Percentiles rank a stretch among this genome's conserved stretches.
Conservation (phyloP, 306 rosid species). For the Castanea sativa region DNA sequence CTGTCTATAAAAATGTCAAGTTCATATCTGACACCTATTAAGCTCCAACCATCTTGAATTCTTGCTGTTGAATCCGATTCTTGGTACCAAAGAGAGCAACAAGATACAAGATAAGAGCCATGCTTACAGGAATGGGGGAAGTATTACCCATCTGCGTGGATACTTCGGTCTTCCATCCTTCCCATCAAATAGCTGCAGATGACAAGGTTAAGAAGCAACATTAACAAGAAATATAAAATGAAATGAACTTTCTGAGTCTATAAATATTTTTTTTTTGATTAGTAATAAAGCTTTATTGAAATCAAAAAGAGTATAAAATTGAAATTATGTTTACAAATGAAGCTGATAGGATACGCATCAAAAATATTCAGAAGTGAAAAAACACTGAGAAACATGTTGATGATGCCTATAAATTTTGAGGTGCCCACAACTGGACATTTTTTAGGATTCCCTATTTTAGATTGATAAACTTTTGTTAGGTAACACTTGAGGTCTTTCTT, state of each 20-base stretch:
- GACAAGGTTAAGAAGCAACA: conserved; percentile 1
- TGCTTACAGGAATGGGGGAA: conserved; percentile 84
- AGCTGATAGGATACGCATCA: background rate
- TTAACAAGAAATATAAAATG: background rate
- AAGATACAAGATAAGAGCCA: conserved; percentile 11
- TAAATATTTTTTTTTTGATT: too few relatives aligned
- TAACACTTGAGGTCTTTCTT: background rate
- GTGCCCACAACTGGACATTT: background rate
- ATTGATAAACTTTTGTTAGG: background rate
- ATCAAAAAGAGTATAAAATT: too few relatives aligned
- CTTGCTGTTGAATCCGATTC: conserved; percentile 25
- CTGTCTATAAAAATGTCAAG: conserved; percentile 18
- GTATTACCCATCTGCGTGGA: conserved; percentile 90
- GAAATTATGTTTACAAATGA: background rate
- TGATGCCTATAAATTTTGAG: background rate
- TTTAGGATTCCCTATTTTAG: background rate
- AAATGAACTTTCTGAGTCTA: background rate
- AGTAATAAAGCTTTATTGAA: too few relatives aligned
- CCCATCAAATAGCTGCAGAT: conserved; percentile 86
- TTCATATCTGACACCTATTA: conserved; percentile 17
- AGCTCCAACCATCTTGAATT: conserved; percentile 15
- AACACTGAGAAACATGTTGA: background rate
- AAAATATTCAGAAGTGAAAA: background rate
- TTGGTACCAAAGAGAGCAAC: conserved; percentile 7
- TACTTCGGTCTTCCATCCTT: conserved; percentile 89